These are phyloP conservation scores for Cryphonectria nitschkei DNA, from an alignment of 2,329 filamentous ascomycete species.

Conservation along the genomic window DNA sequence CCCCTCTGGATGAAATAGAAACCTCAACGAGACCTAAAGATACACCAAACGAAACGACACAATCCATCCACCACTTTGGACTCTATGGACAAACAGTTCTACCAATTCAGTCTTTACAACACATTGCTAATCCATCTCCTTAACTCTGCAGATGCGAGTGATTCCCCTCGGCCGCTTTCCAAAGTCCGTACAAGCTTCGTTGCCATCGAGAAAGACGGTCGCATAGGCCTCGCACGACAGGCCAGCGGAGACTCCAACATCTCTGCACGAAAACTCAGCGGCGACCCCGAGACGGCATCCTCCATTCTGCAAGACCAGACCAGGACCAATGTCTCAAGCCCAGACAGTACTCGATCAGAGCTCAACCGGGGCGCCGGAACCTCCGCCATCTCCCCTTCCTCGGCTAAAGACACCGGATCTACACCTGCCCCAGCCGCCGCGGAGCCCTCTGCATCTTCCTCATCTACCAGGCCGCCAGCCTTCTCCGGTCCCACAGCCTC, in stretches of 20 bases:
- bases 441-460: conserved; percentile 36
- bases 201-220: conserved; percentile 68
- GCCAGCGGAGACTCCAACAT: conserved; percentile 48
- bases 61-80: background rate
- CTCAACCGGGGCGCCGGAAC: conserved; percentile 7
- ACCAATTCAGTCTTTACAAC: background rate
- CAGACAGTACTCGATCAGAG: conserved; percentile 15
- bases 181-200: conserved; percentile 78
- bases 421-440: conserved; percentile 35
- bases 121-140: conserved; percentile 15
- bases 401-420: conserved; percentile 39
- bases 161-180: conserved; percentile 68
- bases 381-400: conserved; percentile 26
- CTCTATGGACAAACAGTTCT: background rate
- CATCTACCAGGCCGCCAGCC: conserved; percentile 33
- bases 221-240: conserved; percentile 55
- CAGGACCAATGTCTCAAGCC: conserved; percentile 33
- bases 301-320: conserved; percentile 45
- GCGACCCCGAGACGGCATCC: conserved; percentile 44
- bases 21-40: background rate
- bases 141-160: conserved; percentile 38
- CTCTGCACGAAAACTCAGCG: conserved; percentile 42
- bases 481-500: conserved; percentile 37
- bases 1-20: background rate
- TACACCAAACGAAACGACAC: background rate